Conservation (phyloP, 1,139 yeast species). For the Zygosaccharomyces pseudobailii region DNA sequence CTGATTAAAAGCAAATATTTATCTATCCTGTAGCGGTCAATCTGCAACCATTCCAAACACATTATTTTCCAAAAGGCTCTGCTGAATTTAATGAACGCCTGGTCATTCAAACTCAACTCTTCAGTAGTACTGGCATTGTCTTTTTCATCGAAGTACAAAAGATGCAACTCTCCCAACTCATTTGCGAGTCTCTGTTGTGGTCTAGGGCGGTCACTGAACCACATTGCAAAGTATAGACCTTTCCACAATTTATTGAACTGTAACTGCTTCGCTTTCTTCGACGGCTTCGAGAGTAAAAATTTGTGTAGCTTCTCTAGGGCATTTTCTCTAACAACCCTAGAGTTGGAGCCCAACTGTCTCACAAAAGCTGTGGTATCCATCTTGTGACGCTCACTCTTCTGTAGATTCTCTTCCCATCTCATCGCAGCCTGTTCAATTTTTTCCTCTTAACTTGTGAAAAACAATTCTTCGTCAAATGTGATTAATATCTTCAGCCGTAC, state of each 20-base stretch:
- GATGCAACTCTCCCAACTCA: constrained; percentile 58
- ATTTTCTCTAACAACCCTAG: constrained; percentile 49
- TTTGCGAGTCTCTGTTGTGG: constrained; percentile 85
- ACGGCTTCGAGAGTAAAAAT: constrained; percentile 45
- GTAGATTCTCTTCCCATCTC: neutral
- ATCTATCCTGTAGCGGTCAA: constrained; percentile 85
- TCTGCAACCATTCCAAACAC: constrained; percentile 73
- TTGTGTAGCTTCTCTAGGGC: constrained; percentile 66
- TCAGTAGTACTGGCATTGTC: constrained; percentile 14
- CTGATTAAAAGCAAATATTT: constrained; percentile 79
- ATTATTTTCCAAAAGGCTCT: constrained; percentile 81
- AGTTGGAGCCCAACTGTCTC: constrained; percentile 76
- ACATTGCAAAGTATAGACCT: constrained; percentile 88
- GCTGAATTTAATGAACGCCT: constrained; percentile 44
- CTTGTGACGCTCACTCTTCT: neutral
- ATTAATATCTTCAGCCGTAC: constrained; percentile 22
- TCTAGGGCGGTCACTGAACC: constrained; percentile 91
- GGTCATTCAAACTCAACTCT: constrained; percentile 36
- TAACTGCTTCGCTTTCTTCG: constrained; percentile 39
- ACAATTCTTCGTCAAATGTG: constrained; percentile 3
- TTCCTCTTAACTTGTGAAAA: constrained; percentile 3
- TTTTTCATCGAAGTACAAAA: constrained; percentile 25
- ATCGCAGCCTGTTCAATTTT: constrained; percentile 4
- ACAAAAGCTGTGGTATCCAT: constrained; percentile 51
- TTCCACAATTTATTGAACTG: constrained; percentile 89